Conservation (phyloP, 1,139 yeast species). For the Casaregolazyma lundiana region DNA sequence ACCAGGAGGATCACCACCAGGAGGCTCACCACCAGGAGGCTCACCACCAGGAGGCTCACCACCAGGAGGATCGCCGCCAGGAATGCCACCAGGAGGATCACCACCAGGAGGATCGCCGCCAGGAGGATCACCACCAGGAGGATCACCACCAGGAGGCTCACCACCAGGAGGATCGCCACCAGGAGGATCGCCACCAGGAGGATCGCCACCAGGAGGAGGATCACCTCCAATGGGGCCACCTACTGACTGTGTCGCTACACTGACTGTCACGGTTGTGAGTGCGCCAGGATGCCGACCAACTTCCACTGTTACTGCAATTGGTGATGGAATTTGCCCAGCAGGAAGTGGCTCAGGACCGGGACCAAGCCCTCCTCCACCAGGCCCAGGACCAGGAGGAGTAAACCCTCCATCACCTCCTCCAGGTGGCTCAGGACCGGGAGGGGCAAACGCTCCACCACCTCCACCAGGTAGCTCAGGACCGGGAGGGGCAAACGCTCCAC, state of each 20-base stretch:
- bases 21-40: not conserved
- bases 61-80: not conserved
- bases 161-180: constrained; percentile 6
- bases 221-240: constrained; percentile 6
- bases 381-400: constrained; percentile 7
- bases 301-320: constrained; percentile 9
- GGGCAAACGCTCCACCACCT: too few species aligned
- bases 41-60: constrained; percentile 3
- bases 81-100: constrained; percentile 4
- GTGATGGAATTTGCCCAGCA: constrained; percentile 9
- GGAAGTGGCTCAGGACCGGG: constrained; percentile 15
- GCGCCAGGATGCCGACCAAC: constrained; percentile 9
- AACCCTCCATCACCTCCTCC: too few species aligned
- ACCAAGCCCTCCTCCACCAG: constrained; percentile 8
- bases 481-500: too few species aligned
- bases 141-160: constrained; percentile 5
- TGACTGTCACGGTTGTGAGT: constrained; percentile 11
- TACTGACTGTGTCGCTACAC: constrained; percentile 11
- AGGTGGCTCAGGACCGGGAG: constrained; percentile 3
- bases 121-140: constrained; percentile 9
- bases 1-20: constrained; percentile 2
- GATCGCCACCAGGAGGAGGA: constrained; percentile 5
- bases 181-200: not conserved
- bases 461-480: constrained; percentile 13
- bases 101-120: constrained; percentile 2